Evolutionary conservation across 2,329 filamentous ascomycete species (phyloP), one percentile per base, ranked within the genome.

Genomic region (Colletotrichum tofieldiae): DNA sequence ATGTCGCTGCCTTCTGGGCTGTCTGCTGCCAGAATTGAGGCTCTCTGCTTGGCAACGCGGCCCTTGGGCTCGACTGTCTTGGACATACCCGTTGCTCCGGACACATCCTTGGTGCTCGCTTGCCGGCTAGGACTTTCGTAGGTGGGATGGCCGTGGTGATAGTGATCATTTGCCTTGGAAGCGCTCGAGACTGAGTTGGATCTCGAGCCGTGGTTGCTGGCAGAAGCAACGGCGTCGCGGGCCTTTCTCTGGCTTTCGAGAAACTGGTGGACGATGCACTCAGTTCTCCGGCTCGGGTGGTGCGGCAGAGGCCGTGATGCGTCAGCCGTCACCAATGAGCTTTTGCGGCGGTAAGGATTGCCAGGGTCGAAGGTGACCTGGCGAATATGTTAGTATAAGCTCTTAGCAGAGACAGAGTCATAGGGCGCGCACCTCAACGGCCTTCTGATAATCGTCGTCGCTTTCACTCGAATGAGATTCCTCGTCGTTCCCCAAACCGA

Each of bases 181-280:
- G 64, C 47, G 73, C 73, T 61, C 56, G 58, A 63, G 41, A 62
- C 65, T 39, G 56, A 55, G 59, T 58, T 61, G 20, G 71, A 71
- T 45, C 73, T 67, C 11, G 76, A 76, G 55, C 77, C 77, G 43
- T 75, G 75, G 58, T 77, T 77, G 71, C 74, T 79, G 52, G 75
- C 70, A 64, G 47, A 74, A 62, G 58, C 62, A 39, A 37, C 67
- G 39, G 73, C 75, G 68, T 78, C 73, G 52, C 78, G 78, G 64
- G 75, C 79, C 23, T 78, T 81, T 66, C 85, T 84, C 77, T 92
- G 89, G 58, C 82, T 86, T 65, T 92, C 90, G 73, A 93, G 84
- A 62, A 92, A 86, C 68, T 91, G 88, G 78, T 93, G 91, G 41
- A 93, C 91, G 47, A 92, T 85, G 75, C 91, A 93, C 77, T 91